Base-by-base conservation (phyloP, 148 eudicot species). In the Chenopodium quinoa region DNA sequence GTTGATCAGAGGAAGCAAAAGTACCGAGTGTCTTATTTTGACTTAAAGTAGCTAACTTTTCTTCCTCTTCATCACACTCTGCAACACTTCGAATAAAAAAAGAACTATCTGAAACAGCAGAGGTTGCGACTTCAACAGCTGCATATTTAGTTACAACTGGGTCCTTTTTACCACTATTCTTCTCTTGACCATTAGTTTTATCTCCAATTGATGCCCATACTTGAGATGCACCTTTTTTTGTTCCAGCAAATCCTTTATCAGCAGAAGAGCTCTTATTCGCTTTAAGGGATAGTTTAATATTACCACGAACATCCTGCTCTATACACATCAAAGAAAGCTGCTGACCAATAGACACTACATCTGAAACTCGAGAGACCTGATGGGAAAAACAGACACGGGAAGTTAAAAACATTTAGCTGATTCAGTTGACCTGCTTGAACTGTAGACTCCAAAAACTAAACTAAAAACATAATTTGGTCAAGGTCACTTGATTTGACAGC, bases 241-340 rank as follows among this genome's bases (percentile, higher is more conserved):
- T 71, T 72, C 81, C 62, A 63, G 47, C 63, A 82, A 81, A 78
- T 77, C 79, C 89, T 70, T 70, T 80, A 76, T 60, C 83, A 44
- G 37, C 60, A 81, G 68, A 37, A 76, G 82, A 47, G 63, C 75
- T 82, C 79, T 84, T 80, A 76, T 79, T 84, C 69, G 96, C 95
- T 86, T 91, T 96, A 48, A 92, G 97, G 69, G 99, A 96, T 78
- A 96, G 81, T 78, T 92, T 96, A 52, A 94, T 86, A 86, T 96
- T 96, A 73, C 99, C 99, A 79, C 98, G 95, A 81, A 89, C 84
- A 88, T 96, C 99, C 85, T 84, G 90, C 52, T 89, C 99, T 72
- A 94, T 94, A 83, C 99, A 96, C 92, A 77, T 94, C 79, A 96
- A 72, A 47, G 87, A 81, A 78, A 96, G 87, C 81, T 85, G 88